Evolutionary conservation across 257 asterid species (phyloP).

Genomic region (Scutellaria baicalensis): DNA sequence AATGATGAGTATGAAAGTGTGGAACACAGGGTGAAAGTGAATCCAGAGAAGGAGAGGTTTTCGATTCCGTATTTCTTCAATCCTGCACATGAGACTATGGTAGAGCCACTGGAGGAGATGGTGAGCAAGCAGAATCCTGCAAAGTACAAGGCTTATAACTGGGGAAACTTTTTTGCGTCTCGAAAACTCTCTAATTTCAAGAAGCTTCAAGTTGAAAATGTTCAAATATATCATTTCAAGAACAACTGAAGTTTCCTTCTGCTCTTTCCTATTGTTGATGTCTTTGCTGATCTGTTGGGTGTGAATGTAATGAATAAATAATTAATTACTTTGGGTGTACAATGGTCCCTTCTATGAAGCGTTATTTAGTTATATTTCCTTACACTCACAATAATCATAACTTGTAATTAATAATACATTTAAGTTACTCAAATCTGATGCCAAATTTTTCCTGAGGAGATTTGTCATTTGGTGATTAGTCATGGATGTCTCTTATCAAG

Average conservation of each 20-base stretch:
- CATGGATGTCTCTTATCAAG: neutral
- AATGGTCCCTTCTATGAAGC: neutral
- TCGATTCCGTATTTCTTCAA: constrained; percentile 42
- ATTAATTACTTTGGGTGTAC: neutral
- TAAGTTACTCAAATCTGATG: neutral
- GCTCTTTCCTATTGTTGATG: too few relatives aligned
- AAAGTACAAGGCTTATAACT: constrained; percentile 33
- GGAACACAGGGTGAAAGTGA: constrained; percentile 56
- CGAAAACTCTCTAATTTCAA: constrained; percentile 39
- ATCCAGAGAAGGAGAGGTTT: constrained; percentile 39
- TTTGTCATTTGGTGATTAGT: neutral
- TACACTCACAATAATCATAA: too few relatives aligned
- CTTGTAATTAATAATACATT: too few relatives aligned
- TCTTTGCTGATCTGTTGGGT: neutral
- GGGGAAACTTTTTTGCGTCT: constrained; percentile 35
- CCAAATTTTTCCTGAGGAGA: neutral
- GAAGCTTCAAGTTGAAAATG: constrained; percentile 44
- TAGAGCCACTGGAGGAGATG: constrained; percentile 41
- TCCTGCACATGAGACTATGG: constrained; percentile 30
- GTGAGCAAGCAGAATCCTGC: constrained; percentile 25
- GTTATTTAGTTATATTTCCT: neutral
- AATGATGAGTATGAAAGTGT: constrained; percentile 52
- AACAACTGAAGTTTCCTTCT: neutral
- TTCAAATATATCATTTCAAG: constrained; percentile 48
- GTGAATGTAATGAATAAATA: neutral